Conservation (phyloP, 352 stramenopile genomes). For the Phytophthora palmivora region DNA sequence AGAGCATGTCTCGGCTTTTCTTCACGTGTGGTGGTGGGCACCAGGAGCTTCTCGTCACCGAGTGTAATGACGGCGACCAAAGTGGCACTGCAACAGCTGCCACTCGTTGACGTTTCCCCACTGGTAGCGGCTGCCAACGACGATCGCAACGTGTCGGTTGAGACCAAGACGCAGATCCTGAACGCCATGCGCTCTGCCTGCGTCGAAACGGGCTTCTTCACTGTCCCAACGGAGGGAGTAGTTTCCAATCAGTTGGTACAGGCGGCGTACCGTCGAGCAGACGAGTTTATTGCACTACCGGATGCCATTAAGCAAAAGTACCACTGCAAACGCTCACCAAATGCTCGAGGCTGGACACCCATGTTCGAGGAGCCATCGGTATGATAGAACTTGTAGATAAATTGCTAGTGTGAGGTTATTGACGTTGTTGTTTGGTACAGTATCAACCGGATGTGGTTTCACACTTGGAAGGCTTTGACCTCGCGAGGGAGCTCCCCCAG, state of each 20-base stretch:
- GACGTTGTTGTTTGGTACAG: conserved; percentile 26
- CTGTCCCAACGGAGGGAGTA: conserved; percentile 69
- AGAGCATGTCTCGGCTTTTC: conserved; percentile 2
- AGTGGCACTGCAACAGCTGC: conserved; percentile 56
- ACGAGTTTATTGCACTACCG: conserved; percentile 77
- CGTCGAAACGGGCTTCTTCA: conserved; percentile 78
- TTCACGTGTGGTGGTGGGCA: neutral
- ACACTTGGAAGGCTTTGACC: conserved; percentile 78
- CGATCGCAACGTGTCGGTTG: conserved; percentile 7
- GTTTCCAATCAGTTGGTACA: conserved; percentile 57
- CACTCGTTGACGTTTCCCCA: conserved; percentile 74
- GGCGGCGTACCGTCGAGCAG: conserved; percentile 61
- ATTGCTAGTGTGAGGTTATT: neutral
- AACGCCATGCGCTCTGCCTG: conserved; percentile 66
- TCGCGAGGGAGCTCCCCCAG: conserved; percentile 63
- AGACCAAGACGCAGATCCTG: conserved; percentile 55
- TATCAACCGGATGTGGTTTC: conserved; percentile 84
- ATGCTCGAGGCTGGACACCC: conserved; percentile 79
- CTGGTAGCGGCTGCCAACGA: conserved; percentile 43
- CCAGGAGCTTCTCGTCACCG: conserved; percentile 26
- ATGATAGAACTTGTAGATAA: conserved; percentile 1
- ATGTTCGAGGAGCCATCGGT: conserved; percentile 88
- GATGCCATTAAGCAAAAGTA: conserved; percentile 74
- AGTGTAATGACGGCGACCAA: conserved; percentile 60
- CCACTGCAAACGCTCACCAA: conserved; percentile 78